These are phyloP conservation scores for Pseudonectria buxi DNA, from an alignment of 2,329 filamentous ascomycete genomes.

Conservation along the genomic window DNA sequence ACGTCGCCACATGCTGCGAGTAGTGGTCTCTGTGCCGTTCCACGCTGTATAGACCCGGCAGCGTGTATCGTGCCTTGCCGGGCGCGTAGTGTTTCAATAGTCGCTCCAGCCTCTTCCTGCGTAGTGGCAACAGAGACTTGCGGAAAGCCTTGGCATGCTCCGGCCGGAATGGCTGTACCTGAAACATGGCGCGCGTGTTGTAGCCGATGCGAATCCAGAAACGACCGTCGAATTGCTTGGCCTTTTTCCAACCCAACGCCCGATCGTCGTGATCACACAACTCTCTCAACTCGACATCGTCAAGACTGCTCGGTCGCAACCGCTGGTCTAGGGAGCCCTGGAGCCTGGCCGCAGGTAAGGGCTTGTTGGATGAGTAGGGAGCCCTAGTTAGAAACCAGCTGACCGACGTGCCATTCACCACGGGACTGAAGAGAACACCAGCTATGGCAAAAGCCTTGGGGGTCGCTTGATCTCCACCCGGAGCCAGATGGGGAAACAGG, in stretches of 20 bases:
- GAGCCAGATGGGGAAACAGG: conserved; percentile 41
- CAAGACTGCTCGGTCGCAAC: conserved; percentile 6
- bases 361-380: conserved; percentile 36
- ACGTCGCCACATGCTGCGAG: conserved; percentile 17
- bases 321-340: conserved; percentile 15
- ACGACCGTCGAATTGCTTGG: conserved; percentile 50
- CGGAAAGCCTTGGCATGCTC: conserved; percentile 43
- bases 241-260: conserved; percentile 29
- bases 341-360: conserved; percentile 22
- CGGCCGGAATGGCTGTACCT: conserved; percentile 39
- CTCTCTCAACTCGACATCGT: conserved; percentile 3
- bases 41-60: conserved; percentile 48
- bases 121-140: conserved; percentile 30
- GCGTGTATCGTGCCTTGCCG: conserved; percentile 47
- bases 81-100: conserved; percentile 45
- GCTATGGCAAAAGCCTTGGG: conserved; percentile 37
- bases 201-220: conserved; percentile 51
- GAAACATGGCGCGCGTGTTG: conserved; percentile 35
- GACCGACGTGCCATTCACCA: conserved; percentile 12
- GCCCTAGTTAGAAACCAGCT: conserved; percentile 41
- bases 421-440: conserved; percentile 32
- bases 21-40: conserved; percentile 25
- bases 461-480: conserved; percentile 4
- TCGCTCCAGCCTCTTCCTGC: conserved; percentile 30
- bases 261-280: conserved; percentile 3